A percentile compares a stretch with the other conserved stretches of the same genome.
Evolutionary conservation across 1,284 basidiomycete species (phyloP).

Genomic region (Marasmius oreades): DNA sequence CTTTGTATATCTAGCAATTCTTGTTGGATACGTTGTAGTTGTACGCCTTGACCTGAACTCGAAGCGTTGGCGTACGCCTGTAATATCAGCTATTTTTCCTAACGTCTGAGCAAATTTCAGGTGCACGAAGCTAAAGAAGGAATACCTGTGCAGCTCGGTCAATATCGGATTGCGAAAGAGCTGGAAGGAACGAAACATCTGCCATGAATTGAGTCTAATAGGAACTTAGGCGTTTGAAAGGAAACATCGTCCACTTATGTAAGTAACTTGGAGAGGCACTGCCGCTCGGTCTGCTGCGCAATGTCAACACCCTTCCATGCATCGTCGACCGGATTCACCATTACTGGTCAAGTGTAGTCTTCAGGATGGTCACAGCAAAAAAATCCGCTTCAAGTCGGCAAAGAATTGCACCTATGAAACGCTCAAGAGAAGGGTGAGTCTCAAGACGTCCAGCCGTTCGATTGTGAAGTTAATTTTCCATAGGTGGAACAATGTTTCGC

Average conservation of each 20-base stretch:
- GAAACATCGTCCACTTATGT: neutral
- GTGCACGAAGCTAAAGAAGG: constrained; percentile 3
- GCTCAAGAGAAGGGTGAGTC: constrained; percentile 60
- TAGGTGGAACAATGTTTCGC: constrained; percentile 83
- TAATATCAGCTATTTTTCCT: constrained; percentile 45
- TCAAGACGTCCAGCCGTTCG: neutral
- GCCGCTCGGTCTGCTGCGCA: neutral
- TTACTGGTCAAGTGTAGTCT: constrained; percentile 78
- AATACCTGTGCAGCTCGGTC: constrained; percentile 27
- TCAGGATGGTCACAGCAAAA: constrained; percentile 61
- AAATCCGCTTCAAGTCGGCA: constrained; percentile 75
- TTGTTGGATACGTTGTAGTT: constrained; percentile 62
- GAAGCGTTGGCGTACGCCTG: constrained; percentile 59
- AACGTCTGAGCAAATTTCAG: neutral
- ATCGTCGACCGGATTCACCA: constrained; percentile 53
- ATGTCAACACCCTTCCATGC: neutral
- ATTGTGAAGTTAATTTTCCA: constrained; percentile 2
- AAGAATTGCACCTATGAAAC: constrained; percentile 73
- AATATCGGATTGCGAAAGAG: constrained; percentile 5
- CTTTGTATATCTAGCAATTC: constrained; percentile 76
- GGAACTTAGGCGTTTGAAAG: neutral
- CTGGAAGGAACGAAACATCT: constrained; percentile 2
- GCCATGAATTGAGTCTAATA: constrained; percentile 1
- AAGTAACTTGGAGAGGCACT: neutral
- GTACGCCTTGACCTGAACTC: constrained; percentile 50